phyloP scores from a whole-genome alignment of 139 green algal species.

The Micractinium conductrix region DNA sequence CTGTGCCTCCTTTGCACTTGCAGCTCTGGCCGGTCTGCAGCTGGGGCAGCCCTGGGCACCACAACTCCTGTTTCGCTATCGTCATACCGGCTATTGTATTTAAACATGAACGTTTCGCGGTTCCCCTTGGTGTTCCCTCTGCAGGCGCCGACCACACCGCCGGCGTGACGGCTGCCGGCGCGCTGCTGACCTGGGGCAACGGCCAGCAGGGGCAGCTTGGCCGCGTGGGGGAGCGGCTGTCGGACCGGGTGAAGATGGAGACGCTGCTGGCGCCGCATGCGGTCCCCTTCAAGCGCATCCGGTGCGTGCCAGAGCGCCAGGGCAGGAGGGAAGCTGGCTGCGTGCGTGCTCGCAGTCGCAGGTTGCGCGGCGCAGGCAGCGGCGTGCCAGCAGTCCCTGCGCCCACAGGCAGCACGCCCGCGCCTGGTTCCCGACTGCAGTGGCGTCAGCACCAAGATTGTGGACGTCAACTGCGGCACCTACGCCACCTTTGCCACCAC shows the following conservation, averaged over 20 bases:
- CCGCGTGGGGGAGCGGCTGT: slow-evolving; percentile 57
- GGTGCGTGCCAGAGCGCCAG: slow-evolving; percentile 4
- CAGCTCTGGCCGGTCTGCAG: too few species aligned
- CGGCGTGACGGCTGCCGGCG: slow-evolving; percentile 63
- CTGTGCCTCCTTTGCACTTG: too few species aligned
- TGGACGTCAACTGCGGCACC: slow-evolving; percentile 68
- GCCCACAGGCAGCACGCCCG: neutral
- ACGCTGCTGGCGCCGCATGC: slow-evolving; percentile 63
- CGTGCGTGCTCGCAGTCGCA: too few species aligned
- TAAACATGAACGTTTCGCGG: too few species aligned
- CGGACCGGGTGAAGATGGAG: slow-evolving; percentile 31
- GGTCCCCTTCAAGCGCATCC: slow-evolving; percentile 32
- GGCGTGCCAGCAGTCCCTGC: too few species aligned
- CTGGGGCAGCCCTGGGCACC: too few species aligned
- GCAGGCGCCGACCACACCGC: slow-evolving; percentile 76
- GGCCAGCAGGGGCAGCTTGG: slow-evolving; percentile 87
- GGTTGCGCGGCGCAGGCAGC: too few species aligned
- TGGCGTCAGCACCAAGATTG: slow-evolving; percentile 25
- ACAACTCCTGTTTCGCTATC: too few species aligned
- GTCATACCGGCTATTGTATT: too few species aligned
- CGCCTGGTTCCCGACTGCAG: neutral
- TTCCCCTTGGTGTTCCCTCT: too few species aligned
- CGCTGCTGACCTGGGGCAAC: slow-evolving; percentile 83
- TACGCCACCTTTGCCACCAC: slow-evolving; percentile 79
- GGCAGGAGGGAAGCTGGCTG: too few species aligned